Base-by-base conservation (phyloP, 1,139 yeast species). In the Magnusiomyces tetraspermus region DNA sequence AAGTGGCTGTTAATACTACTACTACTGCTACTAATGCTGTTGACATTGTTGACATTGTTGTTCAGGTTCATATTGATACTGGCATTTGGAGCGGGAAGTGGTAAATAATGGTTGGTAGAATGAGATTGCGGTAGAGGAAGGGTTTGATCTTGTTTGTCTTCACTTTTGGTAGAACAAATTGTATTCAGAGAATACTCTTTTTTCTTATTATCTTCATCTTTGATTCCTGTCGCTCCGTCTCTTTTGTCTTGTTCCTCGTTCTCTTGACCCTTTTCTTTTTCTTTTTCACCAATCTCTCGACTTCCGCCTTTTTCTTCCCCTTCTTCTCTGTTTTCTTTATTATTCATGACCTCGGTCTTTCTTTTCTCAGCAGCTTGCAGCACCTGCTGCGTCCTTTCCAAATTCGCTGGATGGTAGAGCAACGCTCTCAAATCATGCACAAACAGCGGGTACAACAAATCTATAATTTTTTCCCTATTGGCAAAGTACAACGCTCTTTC, bases 401-500 rank as follows among this genome's bases (percentile, higher is more conserved):
- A 28, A 28, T 28, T 8, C 6, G 11, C 31, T 5, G 72, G 71
- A 57, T 68, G 70, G 59, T 68, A 68, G 46, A 68, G 82, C 52
- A 84, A 79, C 40, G 82, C 83, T 63, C 97, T 66, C 87, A 89
- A 59, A 89, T 76, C 59, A 83, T 67, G 78, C 26, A 87, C 95
- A 69, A 89, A 88, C 57, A 89, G 75, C 1, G 97, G 97, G 66
- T 87, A 89, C 59, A 90, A 76, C 59, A 83, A 67, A 65, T 89
- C 96, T 43, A 85, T 88, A 56, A 90, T 88, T 48, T 87, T 85
- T 69, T 90, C 97, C 61, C 86, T 76, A 70, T 86, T 89, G 37
- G 97, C 97, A 81, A 89, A 85, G 28, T 87, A 85, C 51, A 86
- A 74, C 1, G 97, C 97, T 52, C 97, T 76, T 60, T 89, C 96